Evolutionary conservation across 2,329 filamentous ascomycete genomes (phyloP).

Genomic region (Annulohypoxylon truncatum): DNA sequence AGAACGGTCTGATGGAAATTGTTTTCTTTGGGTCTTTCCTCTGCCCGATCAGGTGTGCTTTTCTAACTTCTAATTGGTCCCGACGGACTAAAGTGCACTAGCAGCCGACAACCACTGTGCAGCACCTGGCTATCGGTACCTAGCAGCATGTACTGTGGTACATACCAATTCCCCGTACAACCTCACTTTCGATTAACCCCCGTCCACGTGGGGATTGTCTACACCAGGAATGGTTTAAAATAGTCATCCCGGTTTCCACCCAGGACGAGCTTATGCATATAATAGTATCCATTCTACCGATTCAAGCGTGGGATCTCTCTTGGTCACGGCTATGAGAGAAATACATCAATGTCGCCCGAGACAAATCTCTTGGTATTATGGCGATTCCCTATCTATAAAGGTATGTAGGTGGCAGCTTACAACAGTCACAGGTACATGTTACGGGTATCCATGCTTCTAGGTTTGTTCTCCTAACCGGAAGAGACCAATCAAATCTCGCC

Average conservation of each 20-base stretch:
- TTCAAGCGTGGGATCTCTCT: neutral
- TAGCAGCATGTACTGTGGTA: constrained; percentile 1
- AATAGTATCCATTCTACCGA: neutral
- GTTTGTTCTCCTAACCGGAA: constrained; percentile 17
- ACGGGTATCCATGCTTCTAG: constrained; percentile 7
- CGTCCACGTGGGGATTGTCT: constrained; percentile 36
- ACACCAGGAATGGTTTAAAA: constrained; percentile 33
- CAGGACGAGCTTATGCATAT: neutral
- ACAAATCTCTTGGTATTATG: constrained; percentile 27
- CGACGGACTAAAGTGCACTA: neutral
- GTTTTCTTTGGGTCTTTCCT: constrained; percentile 21
- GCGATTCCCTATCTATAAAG: constrained; percentile 1
- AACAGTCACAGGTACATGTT: neutral
- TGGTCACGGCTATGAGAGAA: neutral
- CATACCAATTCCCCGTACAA: neutral
- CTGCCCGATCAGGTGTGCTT: constrained; percentile 3
- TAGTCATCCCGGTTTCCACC: neutral
- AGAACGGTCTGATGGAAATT: constrained; percentile 24
- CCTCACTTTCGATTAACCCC: constrained; percentile 10
- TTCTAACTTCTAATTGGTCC: constrained; percentile 19
- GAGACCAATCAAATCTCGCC: constrained; percentile 23
- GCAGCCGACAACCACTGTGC: constrained; percentile 12
- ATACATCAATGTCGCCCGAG: neutral
- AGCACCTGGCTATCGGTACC: constrained; percentile 10
- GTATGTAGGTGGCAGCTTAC: neutral